Percentiles rank a stretch among this genome's conserved stretches.
Conservation (phyloP, 345 rosid genomes). For the Xanthoceras sorbifolium region DNA sequence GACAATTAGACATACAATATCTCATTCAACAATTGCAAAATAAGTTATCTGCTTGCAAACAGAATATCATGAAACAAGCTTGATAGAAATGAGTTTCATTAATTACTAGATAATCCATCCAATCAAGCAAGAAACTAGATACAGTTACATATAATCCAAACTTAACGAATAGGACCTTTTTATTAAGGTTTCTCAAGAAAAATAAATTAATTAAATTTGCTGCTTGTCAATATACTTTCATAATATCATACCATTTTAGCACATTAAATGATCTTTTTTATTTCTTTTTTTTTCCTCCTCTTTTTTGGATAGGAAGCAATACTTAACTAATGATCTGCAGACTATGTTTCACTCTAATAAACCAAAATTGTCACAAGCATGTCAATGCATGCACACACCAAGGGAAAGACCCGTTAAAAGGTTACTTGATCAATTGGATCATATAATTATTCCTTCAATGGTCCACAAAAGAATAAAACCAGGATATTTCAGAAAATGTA, state of each 20-base stretch:
- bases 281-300: neutral
- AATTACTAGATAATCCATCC: neutral
- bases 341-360: neutral
- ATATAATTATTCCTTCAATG: neutral
- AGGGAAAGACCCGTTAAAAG: neutral
- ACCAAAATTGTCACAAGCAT: neutral
- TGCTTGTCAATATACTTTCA: neutral
- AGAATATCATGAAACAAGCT: neutral
- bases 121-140: neutral
- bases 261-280: no score
- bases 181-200: neutral
- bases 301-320: neutral
- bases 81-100: neutral
- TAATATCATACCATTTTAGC: neutral
- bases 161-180: neutral
- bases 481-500: neutral
- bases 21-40: neutral
- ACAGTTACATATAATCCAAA: neutral
- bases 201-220: neutral
- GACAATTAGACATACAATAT: neutral
- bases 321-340: neutral
- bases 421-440: neutral
- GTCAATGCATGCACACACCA: neutral
- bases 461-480: neutral
- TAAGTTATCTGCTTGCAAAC: neutral